Percentiles rank a stretch among this genome's conserved stretches.
These are phyloP conservation scores for Platanthera guangdongensis DNA, from an alignment of 106 monocot species.

Conservation along the genomic window DNA sequence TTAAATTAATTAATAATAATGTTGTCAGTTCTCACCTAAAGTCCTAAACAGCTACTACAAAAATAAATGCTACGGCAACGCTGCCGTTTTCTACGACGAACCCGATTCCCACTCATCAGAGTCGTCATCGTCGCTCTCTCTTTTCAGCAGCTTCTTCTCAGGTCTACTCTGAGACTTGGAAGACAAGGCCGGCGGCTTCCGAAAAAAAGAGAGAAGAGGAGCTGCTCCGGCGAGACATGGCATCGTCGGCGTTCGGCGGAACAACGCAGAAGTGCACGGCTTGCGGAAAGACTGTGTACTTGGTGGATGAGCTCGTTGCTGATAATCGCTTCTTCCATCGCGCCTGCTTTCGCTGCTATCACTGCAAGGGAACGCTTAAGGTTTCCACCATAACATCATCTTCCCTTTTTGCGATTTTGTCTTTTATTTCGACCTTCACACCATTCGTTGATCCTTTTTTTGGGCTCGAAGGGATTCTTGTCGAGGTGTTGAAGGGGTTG, in stretches of 20 bases:
- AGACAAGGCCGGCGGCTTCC: background rate
- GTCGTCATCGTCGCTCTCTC: background rate
- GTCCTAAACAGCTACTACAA: no score
- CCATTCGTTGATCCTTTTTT: background rate
- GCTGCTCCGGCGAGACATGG: slow-evolving; percentile 3
- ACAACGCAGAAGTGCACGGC: slow-evolving; percentile 60
- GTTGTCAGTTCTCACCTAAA: no score
- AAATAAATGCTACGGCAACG: no score
- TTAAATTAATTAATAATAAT: no score
- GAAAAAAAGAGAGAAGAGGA: background rate
- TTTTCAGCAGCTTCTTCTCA: background rate
- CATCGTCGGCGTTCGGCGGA: slow-evolving; percentile 28
- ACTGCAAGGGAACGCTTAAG: slow-evolving; percentile 70
- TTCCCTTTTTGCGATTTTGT: background rate
- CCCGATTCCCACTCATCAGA: background rate
- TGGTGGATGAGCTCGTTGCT: slow-evolving; percentile 50
- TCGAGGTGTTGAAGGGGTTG: background rate
- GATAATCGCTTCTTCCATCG: slow-evolving; percentile 46
- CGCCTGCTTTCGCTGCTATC: slow-evolving; percentile 54
- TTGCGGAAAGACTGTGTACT: slow-evolving; percentile 64
- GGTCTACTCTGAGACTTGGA: background rate
- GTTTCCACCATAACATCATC: background rate
- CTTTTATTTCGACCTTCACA: background rate
- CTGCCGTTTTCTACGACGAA: background rate
- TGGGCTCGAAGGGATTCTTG: background rate